Evolutionary conservation across 2,329 filamentous ascomycete genomes (phyloP).

Genomic region (Hysterium pulicare): DNA sequence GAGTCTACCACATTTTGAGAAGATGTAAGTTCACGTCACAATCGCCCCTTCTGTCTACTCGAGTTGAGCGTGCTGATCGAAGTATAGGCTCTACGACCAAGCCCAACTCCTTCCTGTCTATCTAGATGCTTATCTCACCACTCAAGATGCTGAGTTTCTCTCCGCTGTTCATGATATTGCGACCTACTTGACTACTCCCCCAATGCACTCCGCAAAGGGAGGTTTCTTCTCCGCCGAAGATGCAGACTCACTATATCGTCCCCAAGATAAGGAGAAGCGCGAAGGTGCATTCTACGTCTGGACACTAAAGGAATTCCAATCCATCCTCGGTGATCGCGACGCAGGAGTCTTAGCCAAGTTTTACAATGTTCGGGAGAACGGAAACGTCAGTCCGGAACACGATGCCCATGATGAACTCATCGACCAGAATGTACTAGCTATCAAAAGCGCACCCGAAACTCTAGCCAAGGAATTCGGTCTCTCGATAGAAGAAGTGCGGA

Average conservation of each 20-base stretch:
- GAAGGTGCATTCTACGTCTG: slow-evolving; percentile 95
- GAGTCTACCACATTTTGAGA: slow-evolving; percentile 95
- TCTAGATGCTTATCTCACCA: slow-evolving; percentile 76
- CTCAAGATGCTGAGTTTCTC: slow-evolving; percentile 67
- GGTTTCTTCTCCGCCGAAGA: slow-evolving; percentile 88
- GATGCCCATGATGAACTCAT: slow-evolving; percentile 94
- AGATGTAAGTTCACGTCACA: slow-evolving; percentile 55
- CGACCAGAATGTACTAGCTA: slow-evolving; percentile 82
- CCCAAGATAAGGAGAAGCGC: slow-evolving; percentile 74
- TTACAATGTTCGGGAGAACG: slow-evolving; percentile 79
- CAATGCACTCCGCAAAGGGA: slow-evolving; percentile 64
- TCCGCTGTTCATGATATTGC: slow-evolving; percentile 77
- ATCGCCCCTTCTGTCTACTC: neutral
- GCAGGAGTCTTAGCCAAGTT: slow-evolving; percentile 75
- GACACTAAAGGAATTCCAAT: slow-evolving; percentile 82
- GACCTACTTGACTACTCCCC: slow-evolving; percentile 74
- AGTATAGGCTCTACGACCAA: slow-evolving; percentile 72
- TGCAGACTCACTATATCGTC: slow-evolving; percentile 74
- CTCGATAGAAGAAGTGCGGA: slow-evolving; percentile 63
- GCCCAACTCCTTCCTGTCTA: slow-evolving; percentile 80
- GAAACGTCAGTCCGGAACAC: slow-evolving; percentile 77
- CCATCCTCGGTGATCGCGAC: slow-evolving; percentile 66
- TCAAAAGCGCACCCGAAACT: slow-evolving; percentile 64
- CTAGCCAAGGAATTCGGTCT: slow-evolving; percentile 74
- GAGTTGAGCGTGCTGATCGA: neutral